phyloP scores from a whole-genome alignment of 352 stramenopile species.

The Thraustotheca clavata region DNA sequence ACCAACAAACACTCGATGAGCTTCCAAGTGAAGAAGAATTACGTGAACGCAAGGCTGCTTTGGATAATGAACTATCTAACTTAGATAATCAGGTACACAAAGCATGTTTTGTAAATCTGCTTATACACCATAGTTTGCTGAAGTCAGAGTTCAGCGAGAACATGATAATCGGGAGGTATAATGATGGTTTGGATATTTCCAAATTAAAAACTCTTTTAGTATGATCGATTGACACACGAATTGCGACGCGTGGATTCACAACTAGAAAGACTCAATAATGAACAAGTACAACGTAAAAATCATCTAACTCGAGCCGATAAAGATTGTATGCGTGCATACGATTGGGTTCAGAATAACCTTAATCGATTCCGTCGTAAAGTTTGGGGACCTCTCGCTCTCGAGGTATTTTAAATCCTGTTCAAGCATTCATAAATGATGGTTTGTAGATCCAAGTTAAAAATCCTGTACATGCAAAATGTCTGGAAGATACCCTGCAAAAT shows the following conservation, averaged over 20 bases:
- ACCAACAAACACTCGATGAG: neutral
- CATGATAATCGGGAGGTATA: neutral
- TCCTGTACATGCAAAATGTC: conserved; percentile 67
- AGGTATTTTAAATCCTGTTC: conserved; percentile 28
- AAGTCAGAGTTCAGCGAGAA: neutral
- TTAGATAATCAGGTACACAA: conserved; percentile 47
- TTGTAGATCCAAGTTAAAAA: conserved; percentile 72
- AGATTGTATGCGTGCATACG: conserved; percentile 59
- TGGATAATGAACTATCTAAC: conserved; percentile 28
- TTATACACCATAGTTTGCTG: neutral
- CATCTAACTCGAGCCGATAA: conserved; percentile 48
- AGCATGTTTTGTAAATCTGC: neutral
- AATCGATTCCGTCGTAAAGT: conserved; percentile 62
- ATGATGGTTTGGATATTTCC: conserved; percentile 29
- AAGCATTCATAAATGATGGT: neutral
- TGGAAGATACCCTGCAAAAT: conserved; percentile 77
- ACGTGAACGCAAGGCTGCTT: neutral
- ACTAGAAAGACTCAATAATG: conserved; percentile 58
- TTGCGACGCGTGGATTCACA: conserved; percentile 7
- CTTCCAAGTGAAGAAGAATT: neutral
- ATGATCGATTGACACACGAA: conserved; percentile 1
- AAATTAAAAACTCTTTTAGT: no score
- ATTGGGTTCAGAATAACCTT: conserved; percentile 71
- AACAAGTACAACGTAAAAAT: conserved; percentile 55
- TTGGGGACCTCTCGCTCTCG: conserved; percentile 70